phyloP scores from a whole-genome alignment of 345 rosid genomes.

The Eutrema japonicum region DNA sequence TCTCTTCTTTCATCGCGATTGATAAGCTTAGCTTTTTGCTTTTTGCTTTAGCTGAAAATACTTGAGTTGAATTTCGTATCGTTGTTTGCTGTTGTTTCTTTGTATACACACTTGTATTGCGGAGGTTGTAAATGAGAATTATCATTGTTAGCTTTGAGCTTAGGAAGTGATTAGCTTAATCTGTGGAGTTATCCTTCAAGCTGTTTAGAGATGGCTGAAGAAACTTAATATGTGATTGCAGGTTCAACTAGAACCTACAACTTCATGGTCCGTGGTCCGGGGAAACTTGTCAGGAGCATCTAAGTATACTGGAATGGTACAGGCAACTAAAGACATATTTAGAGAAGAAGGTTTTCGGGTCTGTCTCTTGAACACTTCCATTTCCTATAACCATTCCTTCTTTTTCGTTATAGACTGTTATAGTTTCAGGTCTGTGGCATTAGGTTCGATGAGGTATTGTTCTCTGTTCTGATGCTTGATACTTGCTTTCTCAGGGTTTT shows the following conservation, averaged over 20 bases:
- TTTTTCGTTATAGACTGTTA: not conserved
- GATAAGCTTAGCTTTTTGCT: slow-evolving; percentile 15
- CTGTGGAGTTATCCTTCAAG: not conserved
- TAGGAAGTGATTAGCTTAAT: slow-evolving; percentile 13
- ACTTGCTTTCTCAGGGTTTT: slow-evolving; percentile 74
- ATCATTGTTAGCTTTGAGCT: slow-evolving; percentile 15
- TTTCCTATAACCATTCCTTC: not conserved
- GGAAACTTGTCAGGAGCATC: slow-evolving; percentile 57
- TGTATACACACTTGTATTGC: not conserved
- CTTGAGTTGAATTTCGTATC: not conserved
- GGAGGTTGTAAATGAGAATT: not conserved
- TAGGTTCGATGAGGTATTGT: not conserved
- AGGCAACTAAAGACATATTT: slow-evolving; percentile 85
- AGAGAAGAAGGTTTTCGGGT: slow-evolving; percentile 95
- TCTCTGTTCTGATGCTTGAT: slow-evolving; percentile 27
- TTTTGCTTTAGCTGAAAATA: not conserved
- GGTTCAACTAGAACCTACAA: slow-evolving; percentile 96
- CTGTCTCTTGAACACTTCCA: slow-evolving; percentile 31
- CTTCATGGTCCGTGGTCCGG: slow-evolving; percentile 69
- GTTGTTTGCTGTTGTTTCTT: not conserved
- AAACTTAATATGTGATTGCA: slow-evolving; percentile 35
- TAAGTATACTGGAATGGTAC: slow-evolving; percentile 89
- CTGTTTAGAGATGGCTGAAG: slow-evolving; percentile 16
- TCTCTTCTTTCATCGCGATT: slow-evolving; percentile 11
- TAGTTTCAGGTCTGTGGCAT: slow-evolving; percentile 10